phyloP scores from a whole-genome alignment of 257 asterid species.

The Solanum boliviense region DNA sequence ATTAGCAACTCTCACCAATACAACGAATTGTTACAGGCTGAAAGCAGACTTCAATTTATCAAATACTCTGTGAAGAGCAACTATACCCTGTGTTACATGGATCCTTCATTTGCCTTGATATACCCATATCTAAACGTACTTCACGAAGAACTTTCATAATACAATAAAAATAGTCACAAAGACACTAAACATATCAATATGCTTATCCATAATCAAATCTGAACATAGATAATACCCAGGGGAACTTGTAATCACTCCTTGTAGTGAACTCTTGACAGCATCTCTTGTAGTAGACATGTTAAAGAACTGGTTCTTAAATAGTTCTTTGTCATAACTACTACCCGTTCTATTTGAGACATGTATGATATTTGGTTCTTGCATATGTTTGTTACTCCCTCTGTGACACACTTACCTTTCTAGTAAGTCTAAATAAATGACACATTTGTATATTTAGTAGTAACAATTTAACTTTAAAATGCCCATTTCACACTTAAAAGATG shows the following conservation, averaged over 20 bases:
- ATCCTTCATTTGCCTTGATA: not conserved
- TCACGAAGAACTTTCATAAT: not conserved
- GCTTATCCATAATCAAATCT: not conserved
- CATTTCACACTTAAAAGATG: not conserved
- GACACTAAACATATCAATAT: not conserved
- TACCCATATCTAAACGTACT: not conserved
- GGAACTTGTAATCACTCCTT: not conserved
- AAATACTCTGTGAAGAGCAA: not conserved
- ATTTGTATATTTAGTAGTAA: not conserved
- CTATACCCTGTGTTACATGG: not conserved
- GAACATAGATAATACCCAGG: not conserved
- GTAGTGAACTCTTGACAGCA: not conserved
- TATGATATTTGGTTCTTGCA: not conserved
- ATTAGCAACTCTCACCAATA: not conserved
- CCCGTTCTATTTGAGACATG: not conserved
- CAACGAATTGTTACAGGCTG: not conserved
- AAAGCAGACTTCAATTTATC: not conserved
- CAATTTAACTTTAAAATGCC: not conserved
- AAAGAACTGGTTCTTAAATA: not conserved
- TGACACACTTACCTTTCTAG: not conserved
- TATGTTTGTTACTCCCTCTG: not conserved
- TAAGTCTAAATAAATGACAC: not conserved
- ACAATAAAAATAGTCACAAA: not conserved
- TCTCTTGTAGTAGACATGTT: not conserved
- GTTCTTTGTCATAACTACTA: not conserved